Evolutionary conservation across 2,329 filamentous ascomycete genomes (phyloP), one percentile per base, ranked within the genome.

Genomic region (Aspergillus sp.): DNA sequence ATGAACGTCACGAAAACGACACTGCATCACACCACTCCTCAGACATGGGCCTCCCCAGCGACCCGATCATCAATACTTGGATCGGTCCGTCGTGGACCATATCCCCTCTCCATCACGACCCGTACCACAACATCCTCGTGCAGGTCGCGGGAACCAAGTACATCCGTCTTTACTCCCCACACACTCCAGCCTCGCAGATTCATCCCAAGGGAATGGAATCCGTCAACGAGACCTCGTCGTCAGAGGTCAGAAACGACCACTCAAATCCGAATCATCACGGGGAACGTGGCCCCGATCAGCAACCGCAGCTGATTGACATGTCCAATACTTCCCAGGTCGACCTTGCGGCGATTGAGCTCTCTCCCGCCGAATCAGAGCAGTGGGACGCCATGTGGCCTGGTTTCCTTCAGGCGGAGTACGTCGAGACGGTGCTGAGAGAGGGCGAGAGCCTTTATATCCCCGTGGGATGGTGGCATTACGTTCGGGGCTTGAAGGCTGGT

Each of bases 401-500:
- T 0, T 90, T 96, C 64, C 73, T 74, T 52, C 74, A 81, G 0
- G 81, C 90, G 1, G 79, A 84, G 56, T 94, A 89, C 71, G 77
- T 90, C 36, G 95, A 99, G 70, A 88, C 78, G 1, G 83, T 98
- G 1, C 77, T 99, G 6, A 85, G 84, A 31, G 89, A 90, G 0
- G 95, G 94, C 0, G 92, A 99, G 55, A 90, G 87, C 64, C 73
- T 99, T 55, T 95, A 96, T 72, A 91, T 99, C 55, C 95, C 95
- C 0, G 83, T 91, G 5, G 95, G 94, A 0, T 99, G 95, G 94
- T 99, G 95, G 95, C 95, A 99, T 80, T 98, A 97, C 75, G 91
- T 98, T 3, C 83, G 90, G 60, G 92, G 92, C 53, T 73, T 98
- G 69, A 92, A 87, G 58, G 86, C 91, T 20, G 96, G 94, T 71